Conservation (phyloP, 2,329 filamentous ascomycete species). For the Periconia sp. region DNA sequence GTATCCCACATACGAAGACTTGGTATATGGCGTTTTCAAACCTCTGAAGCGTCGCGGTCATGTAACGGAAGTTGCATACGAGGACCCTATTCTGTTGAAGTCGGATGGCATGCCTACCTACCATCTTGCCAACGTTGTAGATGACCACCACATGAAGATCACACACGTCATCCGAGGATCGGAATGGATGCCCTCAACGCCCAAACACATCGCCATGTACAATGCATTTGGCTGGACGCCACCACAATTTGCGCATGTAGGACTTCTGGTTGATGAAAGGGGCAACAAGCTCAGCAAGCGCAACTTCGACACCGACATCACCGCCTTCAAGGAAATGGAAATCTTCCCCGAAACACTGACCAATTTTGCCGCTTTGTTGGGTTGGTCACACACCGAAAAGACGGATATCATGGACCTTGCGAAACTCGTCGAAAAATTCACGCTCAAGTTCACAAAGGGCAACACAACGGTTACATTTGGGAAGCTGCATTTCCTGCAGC, state of each 20-base stretch:
- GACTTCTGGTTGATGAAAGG: slow-evolving; percentile 50
- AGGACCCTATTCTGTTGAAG: slow-evolving; percentile 90
- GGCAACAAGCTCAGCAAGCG: slow-evolving; percentile 73
- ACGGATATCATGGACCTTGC: slow-evolving; percentile 72
- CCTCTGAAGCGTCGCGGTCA: slow-evolving; percentile 41
- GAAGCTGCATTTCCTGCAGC: slow-evolving; percentile 81
- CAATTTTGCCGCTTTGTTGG: slow-evolving; percentile 84
- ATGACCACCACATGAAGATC: slow-evolving; percentile 93
- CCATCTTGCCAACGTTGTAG: slow-evolving; percentile 94
- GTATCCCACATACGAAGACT: slow-evolving; percentile 69
- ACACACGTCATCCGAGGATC: slow-evolving; percentile 92
- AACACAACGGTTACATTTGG: slow-evolving; percentile 80
- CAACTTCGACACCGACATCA: slow-evolving; percentile 66
- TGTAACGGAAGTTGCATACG: slow-evolving; percentile 54
- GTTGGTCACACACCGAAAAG: slow-evolving; percentile 72
- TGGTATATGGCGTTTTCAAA: slow-evolving; percentile 68
- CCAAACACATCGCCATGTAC: slow-evolving; percentile 67
- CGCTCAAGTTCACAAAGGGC: slow-evolving; percentile 85
- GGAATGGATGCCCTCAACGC: slow-evolving; percentile 97
- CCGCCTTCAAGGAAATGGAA: slow-evolving; percentile 59
- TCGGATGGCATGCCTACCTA: slow-evolving; percentile 93
- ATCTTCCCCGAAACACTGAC: slow-evolving; percentile 65
- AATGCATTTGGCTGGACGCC: slow-evolving; percentile 53
- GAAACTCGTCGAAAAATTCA: slow-evolving; percentile 74
- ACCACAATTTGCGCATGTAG: slow-evolving; percentile 53